phyloP scores from a whole-genome alignment of 2,329 filamentous ascomycete species.

The Didymosphaeria variabile region DNA sequence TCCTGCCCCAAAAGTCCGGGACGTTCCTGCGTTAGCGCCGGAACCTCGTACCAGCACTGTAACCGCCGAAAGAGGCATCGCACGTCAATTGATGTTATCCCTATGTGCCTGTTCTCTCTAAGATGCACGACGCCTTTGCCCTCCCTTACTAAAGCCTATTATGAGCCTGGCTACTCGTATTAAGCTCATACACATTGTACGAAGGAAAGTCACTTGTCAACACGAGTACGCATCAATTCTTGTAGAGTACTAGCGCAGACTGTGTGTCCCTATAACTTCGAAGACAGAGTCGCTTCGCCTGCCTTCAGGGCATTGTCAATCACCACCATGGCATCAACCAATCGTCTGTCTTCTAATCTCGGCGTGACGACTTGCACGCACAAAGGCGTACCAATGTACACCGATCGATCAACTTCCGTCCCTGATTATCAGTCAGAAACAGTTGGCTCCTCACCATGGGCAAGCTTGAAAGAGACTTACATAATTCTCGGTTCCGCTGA shows the following conservation, averaged over 20 bases:
- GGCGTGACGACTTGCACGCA: constrained; percentile 67
- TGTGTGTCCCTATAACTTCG: constrained; percentile 13
- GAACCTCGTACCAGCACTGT: too few relatives aligned
- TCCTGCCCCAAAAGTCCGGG: constrained; percentile 1
- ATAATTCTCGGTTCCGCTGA: constrained; percentile 66
- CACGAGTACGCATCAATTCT: too few relatives aligned
- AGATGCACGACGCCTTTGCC: too few relatives aligned
- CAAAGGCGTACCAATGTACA: constrained; percentile 64
- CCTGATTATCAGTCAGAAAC: constrained; percentile 27
- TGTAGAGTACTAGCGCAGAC: too few relatives aligned
- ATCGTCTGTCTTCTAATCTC: constrained; percentile 62
- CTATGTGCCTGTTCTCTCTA: too few relatives aligned
- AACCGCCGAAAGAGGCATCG: too few relatives aligned
- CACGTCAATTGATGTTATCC: too few relatives aligned
- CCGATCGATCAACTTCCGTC: constrained; percentile 60
- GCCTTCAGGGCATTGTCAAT: constrained; percentile 58
- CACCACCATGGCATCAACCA: constrained; percentile 63
- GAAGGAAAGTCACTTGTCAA: too few relatives aligned
- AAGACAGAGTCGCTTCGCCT: not conserved
- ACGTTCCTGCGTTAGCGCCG: constrained; percentile 10
- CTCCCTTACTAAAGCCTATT: too few relatives aligned
- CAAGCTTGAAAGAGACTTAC: constrained; percentile 42
- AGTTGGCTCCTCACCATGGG: constrained; percentile 20
- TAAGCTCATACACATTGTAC: too few relatives aligned
- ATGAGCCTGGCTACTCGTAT: too few relatives aligned